phyloP scores from a whole-genome alignment of 148 eudicot genomes.

The Persicaria maculosa region DNA sequence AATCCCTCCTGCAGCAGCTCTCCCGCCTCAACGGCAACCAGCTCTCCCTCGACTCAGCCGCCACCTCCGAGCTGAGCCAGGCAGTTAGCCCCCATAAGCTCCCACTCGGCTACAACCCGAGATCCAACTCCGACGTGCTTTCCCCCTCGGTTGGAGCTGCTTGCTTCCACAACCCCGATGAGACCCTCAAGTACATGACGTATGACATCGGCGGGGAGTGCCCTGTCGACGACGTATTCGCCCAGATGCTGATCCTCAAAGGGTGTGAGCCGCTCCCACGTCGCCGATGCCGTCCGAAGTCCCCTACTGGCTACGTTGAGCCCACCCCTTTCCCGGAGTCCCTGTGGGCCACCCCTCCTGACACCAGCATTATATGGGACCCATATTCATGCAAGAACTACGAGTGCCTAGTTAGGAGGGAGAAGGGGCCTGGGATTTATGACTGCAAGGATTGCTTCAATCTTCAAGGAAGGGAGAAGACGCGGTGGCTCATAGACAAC shows the following conservation, averaged over 20 bases:
- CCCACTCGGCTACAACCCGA: slow-evolving; percentile 19
- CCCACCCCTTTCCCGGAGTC: slow-evolving; percentile 25
- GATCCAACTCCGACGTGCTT: slow-evolving; percentile 43
- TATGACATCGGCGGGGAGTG: slow-evolving; percentile 50
- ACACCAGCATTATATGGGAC: slow-evolving; percentile 36
- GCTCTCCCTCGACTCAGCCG: neutral
- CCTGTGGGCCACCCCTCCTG: slow-evolving; percentile 28
- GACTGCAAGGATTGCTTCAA: slow-evolving; percentile 19
- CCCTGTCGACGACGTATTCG: slow-evolving; percentile 35
- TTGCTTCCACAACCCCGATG: slow-evolving; percentile 44
- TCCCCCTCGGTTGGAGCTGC: slow-evolving; percentile 39
- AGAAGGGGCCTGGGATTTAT: slow-evolving; percentile 34
- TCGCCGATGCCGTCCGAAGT: slow-evolving; percentile 43
- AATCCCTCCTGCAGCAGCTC: slow-evolving; percentile 15
- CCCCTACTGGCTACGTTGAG: slow-evolving; percentile 14
- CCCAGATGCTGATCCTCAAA: slow-evolving; percentile 58
- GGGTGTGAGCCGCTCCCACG: slow-evolving; percentile 92
- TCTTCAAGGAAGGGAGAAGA: slow-evolving; percentile 13
- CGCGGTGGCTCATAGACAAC: slow-evolving; percentile 13
- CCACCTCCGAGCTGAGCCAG: slow-evolving; percentile 6
- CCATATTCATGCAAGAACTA: slow-evolving; percentile 39
- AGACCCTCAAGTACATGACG: slow-evolving; percentile 60
- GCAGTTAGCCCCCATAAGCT: neutral
- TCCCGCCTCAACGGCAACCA: neutral
- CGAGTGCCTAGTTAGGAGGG: slow-evolving; percentile 25